Percentiles rank a stretch among this genome's conserved stretches.
phyloP scores from a whole-genome alignment of 345 rosid species.

The Isatis tinctoria region DNA sequence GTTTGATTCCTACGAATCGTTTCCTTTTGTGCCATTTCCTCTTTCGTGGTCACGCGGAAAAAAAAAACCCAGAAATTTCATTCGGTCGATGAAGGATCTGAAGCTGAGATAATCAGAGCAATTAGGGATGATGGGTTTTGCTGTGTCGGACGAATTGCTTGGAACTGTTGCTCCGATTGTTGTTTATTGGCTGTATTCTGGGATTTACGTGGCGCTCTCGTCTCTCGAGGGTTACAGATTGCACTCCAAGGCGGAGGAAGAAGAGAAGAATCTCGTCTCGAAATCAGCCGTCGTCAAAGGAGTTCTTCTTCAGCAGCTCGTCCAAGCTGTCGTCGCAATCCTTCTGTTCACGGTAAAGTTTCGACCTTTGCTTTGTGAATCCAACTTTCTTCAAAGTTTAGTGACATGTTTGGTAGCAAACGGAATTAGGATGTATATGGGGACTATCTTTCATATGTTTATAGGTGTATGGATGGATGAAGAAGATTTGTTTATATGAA shows the following conservation, averaged over 20 bases:
- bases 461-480: background rate
- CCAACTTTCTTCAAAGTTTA: background rate
- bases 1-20: background rate
- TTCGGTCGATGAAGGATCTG: conserved; percentile 19
- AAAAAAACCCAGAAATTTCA: background rate
- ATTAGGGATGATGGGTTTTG: conserved; percentile 43
- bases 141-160: conserved; percentile 69
- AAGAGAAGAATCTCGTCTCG: conserved; percentile 73
- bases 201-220: conserved; percentile 55
- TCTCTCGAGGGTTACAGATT: conserved; percentile 60
- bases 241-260: conserved; percentile 76
- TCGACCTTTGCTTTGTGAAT: background rate
- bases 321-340: conserved; percentile 78
- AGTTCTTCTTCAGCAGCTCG: conserved; percentile 72
- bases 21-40: background rate
- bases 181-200: conserved; percentile 84
- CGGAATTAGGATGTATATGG: no score
- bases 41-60: background rate
- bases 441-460: no score
- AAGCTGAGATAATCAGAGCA: background rate
- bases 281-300: conserved; percentile 69
- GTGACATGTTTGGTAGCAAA: background rate
- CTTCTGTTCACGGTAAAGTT: conserved; percentile 56
- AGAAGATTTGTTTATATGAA: background rate
- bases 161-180: conserved; percentile 72